Percentiles rank a stretch among this genome's conserved stretches.
Conservation (phyloP, 2,329 filamentous ascomycete species). For the Epichloe sylvatica region DNA sequence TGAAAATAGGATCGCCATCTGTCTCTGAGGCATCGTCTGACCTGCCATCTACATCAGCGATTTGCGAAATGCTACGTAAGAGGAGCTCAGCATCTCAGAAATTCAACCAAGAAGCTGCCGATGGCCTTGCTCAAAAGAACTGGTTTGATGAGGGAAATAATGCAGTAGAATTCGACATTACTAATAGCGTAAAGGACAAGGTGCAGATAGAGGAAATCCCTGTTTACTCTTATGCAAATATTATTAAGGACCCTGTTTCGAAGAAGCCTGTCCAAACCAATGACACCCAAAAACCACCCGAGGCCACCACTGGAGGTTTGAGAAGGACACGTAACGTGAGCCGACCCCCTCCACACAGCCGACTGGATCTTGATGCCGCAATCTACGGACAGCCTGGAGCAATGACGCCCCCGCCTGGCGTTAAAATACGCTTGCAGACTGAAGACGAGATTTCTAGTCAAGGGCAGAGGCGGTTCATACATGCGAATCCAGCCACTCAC, state of each 20-base stretch:
- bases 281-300: background rate
- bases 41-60: background rate
- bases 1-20: background rate
- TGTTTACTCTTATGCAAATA: background rate
- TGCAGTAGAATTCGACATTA: background rate
- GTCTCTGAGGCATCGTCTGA: background rate
- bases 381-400: slow-evolving; percentile 24
- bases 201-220: background rate
- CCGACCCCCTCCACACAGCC: slow-evolving; percentile 1
- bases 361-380: slow-evolving; percentile 22
- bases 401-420: slow-evolving; percentile 12
- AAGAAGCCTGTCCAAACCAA: background rate
- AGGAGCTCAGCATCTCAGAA: background rate
- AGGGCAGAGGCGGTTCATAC: slow-evolving; percentile 25
- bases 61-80: background rate
- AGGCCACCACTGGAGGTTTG: background rate
- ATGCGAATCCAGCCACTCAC: slow-evolving; percentile 38
- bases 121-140: background rate
- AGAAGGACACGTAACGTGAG: background rate
- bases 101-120: background rate
- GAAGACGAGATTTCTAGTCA: background rate
- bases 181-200: background rate
- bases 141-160: background rate
- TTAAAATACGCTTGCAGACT: slow-evolving; percentile 6
- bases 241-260: background rate